Base-by-base conservation (phyloP, 495 filamentous ascomycete species). In the Rhypophila decipiens region DNA sequence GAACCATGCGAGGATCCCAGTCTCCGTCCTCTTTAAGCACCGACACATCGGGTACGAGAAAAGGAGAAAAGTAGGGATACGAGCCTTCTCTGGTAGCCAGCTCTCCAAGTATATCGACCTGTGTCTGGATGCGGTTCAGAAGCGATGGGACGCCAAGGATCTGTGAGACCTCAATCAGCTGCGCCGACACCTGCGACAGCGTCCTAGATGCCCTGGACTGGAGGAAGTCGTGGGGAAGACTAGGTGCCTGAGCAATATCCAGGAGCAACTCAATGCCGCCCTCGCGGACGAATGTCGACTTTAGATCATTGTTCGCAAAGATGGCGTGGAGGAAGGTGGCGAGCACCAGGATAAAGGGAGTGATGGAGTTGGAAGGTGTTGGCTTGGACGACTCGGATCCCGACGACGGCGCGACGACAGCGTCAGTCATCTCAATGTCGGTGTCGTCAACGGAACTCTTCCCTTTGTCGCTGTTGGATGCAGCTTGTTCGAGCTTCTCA, bases 211-310 rank as follows among this genome's bases (percentile, higher is more conserved):
- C 80, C 41, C 70, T 64, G 5, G 78, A 77, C 20, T 80, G 81
- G 39, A 83, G 79, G 58, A 91, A 90, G 55, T 88, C 79, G 49
- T 81, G 80, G 2, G 84, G 75, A 42, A 96, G 73, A 59, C 86
- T 86, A 15, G 89, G 83, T 21, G 90, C 75, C 9, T 85, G 85
- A 23, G 82, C 83, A 46, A 95, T 78, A 57, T 95, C 87, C 23
- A 99, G 70, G n/a, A 96, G 69, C 46, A 83, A 77, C 55, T 95
- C 88, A 33, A 90, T 80, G 3, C 87, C 94, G 42, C 88, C 87
- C 43, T 77, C 77, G 42, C 84, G 77, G 47, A 91, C 80, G 53
- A 96, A 89, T 17, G 78, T 73, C 10, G 76, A 73, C 63, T 88
- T 93, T 39, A 93, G 77, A 35, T 74, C 72, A 27, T 78, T 72